Base-by-base conservation (phyloP, 345 rosid genomes). In the Dimocarpus longan region DNA sequence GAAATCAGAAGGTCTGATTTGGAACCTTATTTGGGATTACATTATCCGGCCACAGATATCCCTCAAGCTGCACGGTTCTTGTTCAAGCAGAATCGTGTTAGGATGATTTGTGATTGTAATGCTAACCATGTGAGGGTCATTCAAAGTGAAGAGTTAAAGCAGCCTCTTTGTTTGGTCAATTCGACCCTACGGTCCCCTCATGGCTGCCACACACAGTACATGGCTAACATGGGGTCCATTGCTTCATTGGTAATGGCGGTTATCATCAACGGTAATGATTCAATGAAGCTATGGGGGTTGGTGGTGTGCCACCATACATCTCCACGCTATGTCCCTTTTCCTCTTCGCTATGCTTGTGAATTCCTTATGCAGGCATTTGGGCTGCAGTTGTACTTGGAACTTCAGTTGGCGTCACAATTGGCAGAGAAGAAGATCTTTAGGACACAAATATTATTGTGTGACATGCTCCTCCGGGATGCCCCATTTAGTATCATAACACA, bases 31-130 rank as follows among this genome's bases (percentile, higher is more conserved):
- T 86, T 90, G 83, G 97, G 97, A 37, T 78, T 91, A 80, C 98
- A 95, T 83, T 95, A 90, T 82, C 98, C 97, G n/a, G 92, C 96
- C 9, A 88, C 91, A 0, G 95, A 93, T 86, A 93, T 95, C 59
- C 98, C 97, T 69, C 97, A 95, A 44, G 97, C 97, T 0, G 93
- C 93, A 59, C 85, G 95, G 73, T 91, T 95, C 86, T 88, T 93
- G 88, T 93, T 93, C 68, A 91, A 87, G 88, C 97, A 91, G 88
- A 93, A 91, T 44, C 92, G 95, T 13, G 90, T 91, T 12, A 78
- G 98, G 46, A 90, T 95, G 78, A 93, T 95, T 46, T 95, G 93
- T 71, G 97, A 95, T 76, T 91, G 98, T 62, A 81, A 82, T 76
- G 93, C 95, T 10, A 79, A 54, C 40, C 92, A 91, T 1, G 90